Evolutionary conservation across 164 flowering plant genomes (phyloP).

Genomic region (Vitis rupestris): DNA sequence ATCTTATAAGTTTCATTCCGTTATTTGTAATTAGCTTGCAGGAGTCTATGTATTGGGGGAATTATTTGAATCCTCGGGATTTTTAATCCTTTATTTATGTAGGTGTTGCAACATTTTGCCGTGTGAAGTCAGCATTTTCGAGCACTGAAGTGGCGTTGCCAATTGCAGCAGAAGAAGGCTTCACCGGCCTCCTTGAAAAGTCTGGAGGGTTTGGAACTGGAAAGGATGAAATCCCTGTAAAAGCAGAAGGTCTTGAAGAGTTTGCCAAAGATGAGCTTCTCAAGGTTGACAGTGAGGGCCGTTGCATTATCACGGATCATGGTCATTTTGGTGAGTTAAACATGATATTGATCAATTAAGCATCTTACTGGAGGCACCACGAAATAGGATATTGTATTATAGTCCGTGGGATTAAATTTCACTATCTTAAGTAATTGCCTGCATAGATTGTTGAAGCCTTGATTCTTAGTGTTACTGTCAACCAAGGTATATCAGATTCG

Average conservation of each 20-base stretch:
- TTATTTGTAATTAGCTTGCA: not conserved
- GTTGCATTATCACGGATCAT: constrained; percentile 96
- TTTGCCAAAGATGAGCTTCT: constrained; percentile 64
- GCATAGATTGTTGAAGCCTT: not conserved
- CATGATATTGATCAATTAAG: constrained; percentile 1
- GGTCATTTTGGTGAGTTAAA: constrained; percentile 78
- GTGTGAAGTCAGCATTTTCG: constrained; percentile 82
- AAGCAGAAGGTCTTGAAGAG: constrained; percentile 53
- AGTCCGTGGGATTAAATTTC: not conserved
- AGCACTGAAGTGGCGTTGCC: constrained; percentile 87
- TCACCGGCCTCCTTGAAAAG: constrained; percentile 67
- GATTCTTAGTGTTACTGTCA: not conserved
- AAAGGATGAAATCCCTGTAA: constrained; percentile 22
- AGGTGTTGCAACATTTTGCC: constrained; percentile 99
- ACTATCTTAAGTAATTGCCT: not conserved
- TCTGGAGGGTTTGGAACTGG: constrained; percentile 20
- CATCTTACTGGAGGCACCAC: not conserved
- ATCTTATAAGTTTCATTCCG: not conserved
- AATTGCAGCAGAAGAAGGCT: constrained; percentile 87
- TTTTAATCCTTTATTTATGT: constrained; percentile 1
- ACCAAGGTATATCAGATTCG: not conserved
- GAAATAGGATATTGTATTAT: not conserved
- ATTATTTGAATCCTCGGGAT: not conserved
- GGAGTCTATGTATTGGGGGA: not conserved
- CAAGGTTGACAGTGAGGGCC: constrained; percentile 87